Percentiles rank a stretch among this genome's conserved stretches.
phyloP scores from a whole-genome alignment of 345 rosid species.

The Viola odorata region DNA sequence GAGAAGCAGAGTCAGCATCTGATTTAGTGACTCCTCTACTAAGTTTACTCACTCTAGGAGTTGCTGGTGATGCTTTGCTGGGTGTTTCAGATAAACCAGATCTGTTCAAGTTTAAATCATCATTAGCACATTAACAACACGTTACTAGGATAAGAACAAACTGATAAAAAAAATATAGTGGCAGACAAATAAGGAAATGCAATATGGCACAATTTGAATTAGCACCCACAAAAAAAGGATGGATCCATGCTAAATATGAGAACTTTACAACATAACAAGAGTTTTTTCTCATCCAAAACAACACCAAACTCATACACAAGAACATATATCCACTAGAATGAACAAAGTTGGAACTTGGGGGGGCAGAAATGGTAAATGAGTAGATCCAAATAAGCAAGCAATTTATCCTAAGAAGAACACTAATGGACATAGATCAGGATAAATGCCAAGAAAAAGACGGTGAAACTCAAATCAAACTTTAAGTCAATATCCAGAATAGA shows the following conservation, averaged over 20 bases:
- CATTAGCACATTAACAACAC: conserved; percentile 9
- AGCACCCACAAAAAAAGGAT: conserved; percentile 6
- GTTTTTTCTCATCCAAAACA: not conserved
- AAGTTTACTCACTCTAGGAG: conserved; percentile 58
- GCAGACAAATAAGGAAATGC: no score
- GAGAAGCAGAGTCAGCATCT: conserved; percentile 54
- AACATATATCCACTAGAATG: not conserved
- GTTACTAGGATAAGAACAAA: conserved; percentile 5
- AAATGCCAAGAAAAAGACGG: conserved; percentile 5
- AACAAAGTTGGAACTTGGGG: not conserved
- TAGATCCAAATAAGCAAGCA: conserved; percentile 14
- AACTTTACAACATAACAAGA: not conserved
- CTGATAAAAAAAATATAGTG: not conserved
- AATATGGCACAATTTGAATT: not conserved
- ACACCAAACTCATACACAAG: conserved; percentile 11
- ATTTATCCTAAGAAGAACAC: not conserved
- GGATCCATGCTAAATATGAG: conserved; percentile 16
- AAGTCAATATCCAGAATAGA: conserved; percentile 9
- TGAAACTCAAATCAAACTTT: conserved; percentile 12
- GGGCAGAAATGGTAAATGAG: not conserved
- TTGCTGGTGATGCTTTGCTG: conserved; percentile 55
- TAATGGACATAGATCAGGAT: conserved; percentile 2
- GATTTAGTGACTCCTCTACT: conserved; percentile 51
- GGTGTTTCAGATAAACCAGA: conserved; percentile 68
- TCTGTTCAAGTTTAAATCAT: conserved; percentile 40